Base-by-base conservation (phyloP, 306 rosid genomes). In the Cicer yamashitae region DNA sequence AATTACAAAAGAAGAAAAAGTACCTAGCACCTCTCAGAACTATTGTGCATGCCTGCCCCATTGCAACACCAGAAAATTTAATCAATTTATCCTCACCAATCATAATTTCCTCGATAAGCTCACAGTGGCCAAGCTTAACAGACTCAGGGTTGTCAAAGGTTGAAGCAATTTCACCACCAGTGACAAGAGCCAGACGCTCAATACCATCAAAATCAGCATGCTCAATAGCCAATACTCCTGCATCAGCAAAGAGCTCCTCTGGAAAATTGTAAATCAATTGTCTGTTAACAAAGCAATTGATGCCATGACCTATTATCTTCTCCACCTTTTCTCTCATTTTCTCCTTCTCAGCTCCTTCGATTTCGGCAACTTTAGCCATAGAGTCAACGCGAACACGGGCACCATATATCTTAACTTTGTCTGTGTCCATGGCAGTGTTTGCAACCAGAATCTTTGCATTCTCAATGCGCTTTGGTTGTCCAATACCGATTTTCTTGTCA, bases 181-280 rank as follows among this genome's bases (percentile, higher is more conserved):
- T 94, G 52, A 94, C 98, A 71, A 94, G 76, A 30, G 91, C 98
- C 85, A 94, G 77, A 41, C 96, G 98, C 85, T 91, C 98, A 67
- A 94, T 94, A 72, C 97, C 98, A 82, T 94, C 98, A 80, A 94
- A 94, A 89, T 94, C 98, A 80, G 98, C 98, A 85, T 94, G 97
- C 89, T 94, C 97, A 86, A 94, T 94, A 5, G 98, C 97, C 61
- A 94, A 89, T 50, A 94, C 82, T 84, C 98, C 97, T 0, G 96
- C 93, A 89, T 94, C 98, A 25, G 98, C 98, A 85, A 94, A 94
- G 75, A 94, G 96, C 79, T 94, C 98, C 82, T 92, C 99, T 38
- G 97, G 99, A 80, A 94, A 94, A 77, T 94, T 94, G 89, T 92
- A 94, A 57, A 94, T 92, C 86, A 94, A 86, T 81, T 94, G 99